Evolutionary conservation across 345 rosid genomes (phyloP).

Genomic region (Eucalyptus fibrosa): DNA sequence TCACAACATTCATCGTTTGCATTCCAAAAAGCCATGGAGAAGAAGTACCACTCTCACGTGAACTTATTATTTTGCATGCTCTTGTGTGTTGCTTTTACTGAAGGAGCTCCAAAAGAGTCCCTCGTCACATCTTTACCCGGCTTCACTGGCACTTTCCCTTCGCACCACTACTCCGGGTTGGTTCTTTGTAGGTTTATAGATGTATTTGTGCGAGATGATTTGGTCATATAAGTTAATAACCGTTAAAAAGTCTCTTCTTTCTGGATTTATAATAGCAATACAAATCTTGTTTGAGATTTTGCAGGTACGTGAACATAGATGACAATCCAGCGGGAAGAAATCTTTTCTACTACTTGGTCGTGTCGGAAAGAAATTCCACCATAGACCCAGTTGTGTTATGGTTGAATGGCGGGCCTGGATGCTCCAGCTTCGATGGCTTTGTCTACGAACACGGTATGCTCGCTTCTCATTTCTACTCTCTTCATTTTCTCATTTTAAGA

Average conservation of each 20-base stretch:
- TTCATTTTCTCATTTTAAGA: neutral
- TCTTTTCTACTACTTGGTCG: conserved; percentile 22
- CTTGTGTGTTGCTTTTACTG: neutral
- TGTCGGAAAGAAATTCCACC: conserved; percentile 9
- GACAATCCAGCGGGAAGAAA: conserved; percentile 9
- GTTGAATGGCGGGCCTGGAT: conserved; percentile 33
- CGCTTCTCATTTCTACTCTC: neutral
- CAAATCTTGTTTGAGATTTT: neutral
- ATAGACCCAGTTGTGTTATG: conserved; percentile 18
- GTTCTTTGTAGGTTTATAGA: neutral
- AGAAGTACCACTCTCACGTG: neutral
- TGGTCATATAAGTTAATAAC: neutral
- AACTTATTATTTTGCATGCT: neutral
- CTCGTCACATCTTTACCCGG: conserved; percentile 17
- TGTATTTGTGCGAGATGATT: conserved; percentile 11
- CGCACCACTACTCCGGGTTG: neutral
- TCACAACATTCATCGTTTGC: neutral
- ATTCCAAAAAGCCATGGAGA: neutral
- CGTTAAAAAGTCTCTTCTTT: neutral
- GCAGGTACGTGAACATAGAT: conserved; percentile 22
- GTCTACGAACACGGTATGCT: conserved; percentile 22
- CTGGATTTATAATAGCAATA: neutral
- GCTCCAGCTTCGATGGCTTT: conserved; percentile 22
- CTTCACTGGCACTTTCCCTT: conserved; percentile 17
- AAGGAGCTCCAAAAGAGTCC: conserved; percentile 12